Evolutionary conservation across 495 filamentous ascomycete genomes (phyloP), one percentile per base, ranked within the genome.

Genomic region (Zalerion maritima): DNA sequence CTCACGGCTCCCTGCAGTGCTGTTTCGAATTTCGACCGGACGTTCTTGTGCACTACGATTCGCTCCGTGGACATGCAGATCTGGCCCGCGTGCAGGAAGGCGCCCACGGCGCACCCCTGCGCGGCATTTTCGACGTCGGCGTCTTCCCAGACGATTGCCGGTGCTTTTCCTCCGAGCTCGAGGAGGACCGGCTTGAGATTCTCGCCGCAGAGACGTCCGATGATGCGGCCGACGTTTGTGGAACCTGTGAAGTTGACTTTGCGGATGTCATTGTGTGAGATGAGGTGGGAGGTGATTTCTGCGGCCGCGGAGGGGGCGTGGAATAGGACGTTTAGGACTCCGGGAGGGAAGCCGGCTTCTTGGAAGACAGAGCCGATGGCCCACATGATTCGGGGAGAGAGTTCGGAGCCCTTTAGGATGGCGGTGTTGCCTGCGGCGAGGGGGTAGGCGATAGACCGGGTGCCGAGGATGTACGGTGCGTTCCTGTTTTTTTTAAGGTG

Each of bases 11-110:
- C 43, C 30, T 71, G 62, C 6, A 86, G 51, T 38, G 71, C 64
- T 28, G 59, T 50, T 28, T 71, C 66, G 50, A 92, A 94, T 26
- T 67, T 47, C 7, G 63, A 62, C 15, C 67, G 67, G 30, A 93
- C 51, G 10, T 64, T 60, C 21, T 69, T 68, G 46, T 91, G 79
- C 14, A 93, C 80, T 13, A 94, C 54, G 46, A 94, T 81, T 15
- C 78, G 72, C 57, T 94, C 86, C 0, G 84, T 92, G 2, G 73
- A 69, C 86, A 94, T 89, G 60, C 86, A 94, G 28, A 91, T 71
- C 60, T 94, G 86, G 1, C 86, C 86, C 14, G 69, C 47, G 42
- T 69, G 60, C 23, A 69, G 31, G 47, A 73, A 69, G 3, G 67
- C 56, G 2, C 70, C 71, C 3, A 60, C 30, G 0, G 59, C 57